These are phyloP conservation scores for Trichoderma guizhouense DNA, from an alignment of 2,329 filamentous ascomycete genomes.

Conservation along the genomic window DNA sequence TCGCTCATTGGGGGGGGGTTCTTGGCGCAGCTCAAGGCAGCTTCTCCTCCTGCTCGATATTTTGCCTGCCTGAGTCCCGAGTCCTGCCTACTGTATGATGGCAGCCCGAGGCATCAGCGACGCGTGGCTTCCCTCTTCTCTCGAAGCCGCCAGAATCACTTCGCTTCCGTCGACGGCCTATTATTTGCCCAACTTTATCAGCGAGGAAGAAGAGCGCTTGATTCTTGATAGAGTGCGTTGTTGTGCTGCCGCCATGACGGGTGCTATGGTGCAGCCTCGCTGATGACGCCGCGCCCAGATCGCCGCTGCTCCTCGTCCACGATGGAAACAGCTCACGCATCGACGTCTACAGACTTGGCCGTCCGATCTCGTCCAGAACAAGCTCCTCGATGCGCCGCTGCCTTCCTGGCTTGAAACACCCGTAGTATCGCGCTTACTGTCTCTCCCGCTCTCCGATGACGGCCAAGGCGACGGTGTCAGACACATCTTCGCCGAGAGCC, in stretches of 20 bases:
- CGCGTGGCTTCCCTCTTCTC: constrained; percentile 42
- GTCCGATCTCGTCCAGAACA: constrained; percentile 74
- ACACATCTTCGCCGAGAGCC: constrained; percentile 59
- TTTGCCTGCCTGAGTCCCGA: neutral
- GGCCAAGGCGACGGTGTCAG: constrained; percentile 6
- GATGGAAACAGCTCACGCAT: constrained; percentile 86
- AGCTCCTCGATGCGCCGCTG: constrained; percentile 69
- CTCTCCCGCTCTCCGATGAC: constrained; percentile 41
- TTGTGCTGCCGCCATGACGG: neutral
- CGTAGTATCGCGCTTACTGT: constrained; percentile 59
- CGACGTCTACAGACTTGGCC: constrained; percentile 90
- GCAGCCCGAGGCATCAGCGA: constrained; percentile 8
- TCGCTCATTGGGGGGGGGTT: neutral
- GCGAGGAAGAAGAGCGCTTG: constrained; percentile 64
- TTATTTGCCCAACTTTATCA: constrained; percentile 86
- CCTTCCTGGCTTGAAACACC: constrained; percentile 73
- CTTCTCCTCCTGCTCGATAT: neutral
- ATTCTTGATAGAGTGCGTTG: constrained; percentile 65
- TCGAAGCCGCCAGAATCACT: constrained; percentile 51
- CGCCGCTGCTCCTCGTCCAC: constrained; percentile 63
- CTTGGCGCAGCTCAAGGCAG: neutral
- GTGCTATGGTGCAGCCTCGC: neutral
- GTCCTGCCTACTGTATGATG: neutral
- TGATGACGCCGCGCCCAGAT: constrained; percentile 41
- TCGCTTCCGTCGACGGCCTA: constrained; percentile 64